These are phyloP conservation scores for Irpex sp. DNA, from an alignment of 1,284 basidiomycete genomes.

Conservation along the genomic window DNA sequence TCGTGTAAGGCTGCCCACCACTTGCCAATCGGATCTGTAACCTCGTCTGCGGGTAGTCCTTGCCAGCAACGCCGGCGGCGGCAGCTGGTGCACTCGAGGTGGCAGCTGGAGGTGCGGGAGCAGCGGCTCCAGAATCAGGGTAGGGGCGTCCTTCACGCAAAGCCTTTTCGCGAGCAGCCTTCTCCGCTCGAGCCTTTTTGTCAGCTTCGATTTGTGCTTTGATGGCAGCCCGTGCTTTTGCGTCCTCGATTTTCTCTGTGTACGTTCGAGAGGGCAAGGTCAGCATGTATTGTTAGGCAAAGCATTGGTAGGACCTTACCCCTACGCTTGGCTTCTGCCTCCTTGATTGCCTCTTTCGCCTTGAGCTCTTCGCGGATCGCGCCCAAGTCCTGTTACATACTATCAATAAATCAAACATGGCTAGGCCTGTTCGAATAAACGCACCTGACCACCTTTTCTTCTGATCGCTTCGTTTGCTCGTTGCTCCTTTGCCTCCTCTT, in stretches of 20 bases:
- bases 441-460: slow-evolving; percentile 81
- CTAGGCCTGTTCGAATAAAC: slow-evolving; percentile 5
- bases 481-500: slow-evolving; percentile 67
- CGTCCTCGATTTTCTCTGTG: slow-evolving; percentile 85
- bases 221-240: slow-evolving; percentile 77
- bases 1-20: slow-evolving; percentile 78
- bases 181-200: slow-evolving; percentile 85
- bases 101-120: slow-evolving; percentile 31
- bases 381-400: slow-evolving; percentile 54
- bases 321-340: slow-evolving; percentile 73
- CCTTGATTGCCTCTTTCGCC: slow-evolving; percentile 76
- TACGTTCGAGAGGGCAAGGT: neutral
- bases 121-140: slow-evolving; percentile 24
- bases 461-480: slow-evolving; percentile 79
- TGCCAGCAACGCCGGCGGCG: slow-evolving; percentile 50
- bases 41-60: slow-evolving; percentile 80
- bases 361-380: slow-evolving; percentile 76
- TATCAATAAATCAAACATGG: neutral
- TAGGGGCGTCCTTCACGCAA: slow-evolving; percentile 68
- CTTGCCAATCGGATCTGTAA: slow-evolving; percentile 81
- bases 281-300: too few species aligned
- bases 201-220: slow-evolving; percentile 94
- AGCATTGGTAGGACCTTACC: slow-evolving; percentile 38
- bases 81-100: slow-evolving; percentile 36
- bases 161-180: slow-evolving; percentile 84